A percentile compares a stretch with the other conserved stretches of the same genome.
These are phyloP conservation scores for Podaxis sp. DNA, from an alignment of 768 basidiomycete species.

Conservation along the genomic window DNA sequence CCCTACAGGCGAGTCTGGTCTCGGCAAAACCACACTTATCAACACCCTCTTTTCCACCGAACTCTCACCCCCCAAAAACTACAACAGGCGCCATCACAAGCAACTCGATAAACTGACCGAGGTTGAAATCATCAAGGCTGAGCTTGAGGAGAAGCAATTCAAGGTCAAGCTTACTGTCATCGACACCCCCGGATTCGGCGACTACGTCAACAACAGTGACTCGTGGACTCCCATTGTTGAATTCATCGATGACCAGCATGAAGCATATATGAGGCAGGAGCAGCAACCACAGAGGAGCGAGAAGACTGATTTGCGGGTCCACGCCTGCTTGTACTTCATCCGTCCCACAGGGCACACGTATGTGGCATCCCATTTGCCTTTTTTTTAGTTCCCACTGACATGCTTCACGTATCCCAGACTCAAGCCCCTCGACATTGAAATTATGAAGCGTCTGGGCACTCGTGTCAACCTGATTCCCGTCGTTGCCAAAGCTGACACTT, in stretches of 20 bases:
- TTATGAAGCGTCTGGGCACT: constrained; percentile 98
- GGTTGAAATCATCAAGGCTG: constrained; percentile 98
- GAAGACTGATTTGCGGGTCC: constrained; percentile 93
- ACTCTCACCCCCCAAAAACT: constrained; percentile 88
- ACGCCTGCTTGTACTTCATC: constrained; percentile 97
- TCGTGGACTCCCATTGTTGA: constrained; percentile 98
- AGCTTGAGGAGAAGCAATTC: constrained; percentile 98
- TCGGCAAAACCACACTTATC: constrained; percentile 96
- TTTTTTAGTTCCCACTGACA: constrained; percentile 3
- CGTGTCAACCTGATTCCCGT: constrained; percentile 98
- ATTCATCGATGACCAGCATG: constrained; percentile 95
- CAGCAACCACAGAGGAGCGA: constrained; percentile 95
- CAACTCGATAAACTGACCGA: constrained; percentile 99
- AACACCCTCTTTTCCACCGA: constrained; percentile 99
- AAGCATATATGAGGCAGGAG: constrained; percentile 96
- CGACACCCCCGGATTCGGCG: constrained; percentile 98
- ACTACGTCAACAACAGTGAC: constrained; percentile 99
- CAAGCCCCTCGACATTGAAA: constrained; percentile 97
- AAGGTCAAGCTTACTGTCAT: constrained; percentile 99
- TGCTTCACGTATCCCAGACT: constrained; percentile 41
- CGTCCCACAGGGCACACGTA: constrained; percentile 95
- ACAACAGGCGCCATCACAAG: constrained; percentile 83
- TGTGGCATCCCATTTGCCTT: constrained; percentile 27
- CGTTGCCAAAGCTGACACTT: constrained; percentile 94
- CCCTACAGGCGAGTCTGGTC: constrained; percentile 82